phyloP scores from a whole-genome alignment of 192 early-diverging fungal genomes.

The Coemansia sp. region DNA sequence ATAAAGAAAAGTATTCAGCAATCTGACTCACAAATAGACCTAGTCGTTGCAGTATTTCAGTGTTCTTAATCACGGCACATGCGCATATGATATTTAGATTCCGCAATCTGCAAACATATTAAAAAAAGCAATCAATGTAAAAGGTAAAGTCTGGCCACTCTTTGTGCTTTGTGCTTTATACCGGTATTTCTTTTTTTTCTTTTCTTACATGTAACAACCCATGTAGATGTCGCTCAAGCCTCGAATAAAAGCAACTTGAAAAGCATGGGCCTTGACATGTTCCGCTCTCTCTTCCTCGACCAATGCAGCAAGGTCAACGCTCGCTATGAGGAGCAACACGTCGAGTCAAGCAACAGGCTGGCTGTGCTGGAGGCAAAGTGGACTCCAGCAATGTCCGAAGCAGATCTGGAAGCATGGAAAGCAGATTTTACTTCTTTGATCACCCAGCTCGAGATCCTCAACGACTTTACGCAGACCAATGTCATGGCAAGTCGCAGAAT shows the following conservation, averaged over 20 bases:
- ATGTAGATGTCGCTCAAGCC: neutral
- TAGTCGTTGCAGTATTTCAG: neutral
- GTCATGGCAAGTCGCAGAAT: constrained; percentile 64
- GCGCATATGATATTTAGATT: neutral
- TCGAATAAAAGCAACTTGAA: neutral
- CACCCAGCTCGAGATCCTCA: constrained; percentile 27
- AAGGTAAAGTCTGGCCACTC: neutral
- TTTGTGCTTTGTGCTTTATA: constrained; percentile 1
- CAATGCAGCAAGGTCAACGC: constrained; percentile 57
- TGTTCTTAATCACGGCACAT: neutral
- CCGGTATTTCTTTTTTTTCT: neutral
- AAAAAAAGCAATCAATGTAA: neutral
- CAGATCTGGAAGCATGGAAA: constrained; percentile 17
- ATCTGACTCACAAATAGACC: neutral
- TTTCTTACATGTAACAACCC: neutral
- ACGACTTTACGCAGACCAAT: constrained; percentile 59
- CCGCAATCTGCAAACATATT: neutral
- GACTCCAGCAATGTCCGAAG: constrained; percentile 13
- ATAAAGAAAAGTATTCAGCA: neutral
- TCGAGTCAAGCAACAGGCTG: constrained; percentile 23
- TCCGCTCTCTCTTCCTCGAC: constrained; percentile 39
- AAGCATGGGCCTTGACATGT: constrained; percentile 16
- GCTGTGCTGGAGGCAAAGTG: constrained; percentile 20
- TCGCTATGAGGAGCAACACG: constrained; percentile 50
- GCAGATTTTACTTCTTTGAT: constrained; percentile 18